Evolutionary conservation across 768 basidiomycete species (phyloP), one percentile per base, ranked within the genome.

Genomic region (Gautieria morchelliformis): DNA sequence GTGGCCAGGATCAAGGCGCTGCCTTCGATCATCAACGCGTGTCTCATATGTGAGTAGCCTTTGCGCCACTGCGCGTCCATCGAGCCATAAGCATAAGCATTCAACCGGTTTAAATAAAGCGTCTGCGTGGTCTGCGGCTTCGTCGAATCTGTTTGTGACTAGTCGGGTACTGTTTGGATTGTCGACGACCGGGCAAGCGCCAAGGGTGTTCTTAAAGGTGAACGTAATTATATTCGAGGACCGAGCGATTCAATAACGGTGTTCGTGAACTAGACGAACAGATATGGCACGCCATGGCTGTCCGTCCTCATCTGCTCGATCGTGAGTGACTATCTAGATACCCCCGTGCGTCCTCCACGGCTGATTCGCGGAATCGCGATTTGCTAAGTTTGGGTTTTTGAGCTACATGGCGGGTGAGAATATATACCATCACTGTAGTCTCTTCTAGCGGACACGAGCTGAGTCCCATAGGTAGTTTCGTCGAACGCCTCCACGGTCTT

Each of bases 401-500:
- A 84, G 87, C 5, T 96, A 79, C 75, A 94, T 95, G 92, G 84
- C 35, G 14, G 35, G 35, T 37, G 35, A 14, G 35, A 2, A 9
- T 10, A 9, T 10, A 9, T 9, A 37, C 35, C 10, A 14, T 37
- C 10, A 9, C 10, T n/a, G n/a, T n/a, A n/a, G 80, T 45, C 45
- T 10, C 4, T 22, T 10, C 27, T 11, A 22, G 45, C 20, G 14
- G 17, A 47, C 20, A 14, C 10, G 10, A 5, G 5, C 27, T 27
- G 27, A 9, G 10, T 37, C 35, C 14, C 10, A 14, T 37, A 37
- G 66, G 42, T 74, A 37, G 66, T 46, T 74, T 88, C 58, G 78
- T 72, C 46, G 68, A 81, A 85, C 37, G 80, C 91, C 4, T 85
- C 84, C 41, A 75, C 67, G 32, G 92, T 92, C 42, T 96, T 96